Evolutionary conservation across 768 basidiomycete species (phyloP).

Genomic region (Panaeolus papilionaceus): DNA sequence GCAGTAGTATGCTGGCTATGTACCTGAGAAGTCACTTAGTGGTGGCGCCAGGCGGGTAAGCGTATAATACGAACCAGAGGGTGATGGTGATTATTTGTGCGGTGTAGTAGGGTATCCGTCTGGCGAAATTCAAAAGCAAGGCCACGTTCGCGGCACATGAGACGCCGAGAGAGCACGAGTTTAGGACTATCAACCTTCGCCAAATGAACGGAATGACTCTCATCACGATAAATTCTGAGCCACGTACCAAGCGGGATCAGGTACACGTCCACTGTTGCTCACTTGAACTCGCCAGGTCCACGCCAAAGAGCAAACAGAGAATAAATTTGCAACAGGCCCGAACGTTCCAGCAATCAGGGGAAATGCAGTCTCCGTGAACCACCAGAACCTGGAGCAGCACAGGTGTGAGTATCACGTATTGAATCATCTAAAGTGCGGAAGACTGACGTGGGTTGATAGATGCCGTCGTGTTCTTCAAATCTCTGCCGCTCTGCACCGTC

Average conservation of each 20-base stretch:
- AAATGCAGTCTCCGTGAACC: constrained; percentile 47
- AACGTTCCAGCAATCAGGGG: constrained; percentile 49
- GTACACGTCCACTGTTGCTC: constrained; percentile 25
- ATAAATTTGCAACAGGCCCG: constrained; percentile 46
- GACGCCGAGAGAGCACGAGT: constrained; percentile 37
- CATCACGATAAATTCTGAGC: background rate
- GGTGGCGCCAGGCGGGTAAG: background rate
- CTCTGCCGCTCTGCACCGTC: background rate
- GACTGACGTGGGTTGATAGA: constrained; percentile 13
- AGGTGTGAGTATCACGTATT: background rate
- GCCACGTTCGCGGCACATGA: constrained; percentile 42
- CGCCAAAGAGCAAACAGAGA: constrained; percentile 43
- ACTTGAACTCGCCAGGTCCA: constrained; percentile 40
- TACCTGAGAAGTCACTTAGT: constrained; percentile 35
- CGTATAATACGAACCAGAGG: constrained; percentile 37
- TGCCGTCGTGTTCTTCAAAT: background rate
- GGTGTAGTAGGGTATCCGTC: constrained; percentile 38
- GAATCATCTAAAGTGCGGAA: too few species aligned
- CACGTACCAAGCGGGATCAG: constrained; percentile 43
- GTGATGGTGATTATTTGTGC: constrained; percentile 45
- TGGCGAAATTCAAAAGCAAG: constrained; percentile 46
- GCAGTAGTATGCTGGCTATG: constrained; percentile 40
- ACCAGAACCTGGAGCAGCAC: constrained; percentile 39
- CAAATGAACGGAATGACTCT: background rate
- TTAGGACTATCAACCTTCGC: constrained; percentile 40